Evolutionary conservation across 345 rosid species (phyloP).

Genomic region (Melastoma malabathricum): DNA sequence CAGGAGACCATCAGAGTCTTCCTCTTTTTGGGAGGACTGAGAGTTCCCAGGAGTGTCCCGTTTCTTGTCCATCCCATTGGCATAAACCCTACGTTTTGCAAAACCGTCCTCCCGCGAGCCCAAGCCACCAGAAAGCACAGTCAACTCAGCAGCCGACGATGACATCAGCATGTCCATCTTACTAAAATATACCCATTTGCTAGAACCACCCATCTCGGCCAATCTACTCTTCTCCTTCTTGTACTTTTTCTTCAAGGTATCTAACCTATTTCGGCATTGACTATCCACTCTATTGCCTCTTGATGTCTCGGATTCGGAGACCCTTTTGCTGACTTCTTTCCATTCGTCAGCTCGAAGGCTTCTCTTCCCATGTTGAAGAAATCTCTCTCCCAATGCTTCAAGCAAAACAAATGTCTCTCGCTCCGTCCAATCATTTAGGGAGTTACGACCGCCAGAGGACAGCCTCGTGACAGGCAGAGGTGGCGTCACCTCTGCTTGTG

Average conservation of each 20-base stretch:
- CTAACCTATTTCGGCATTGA: conserved; percentile 78
- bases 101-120: conserved; percentile 84
- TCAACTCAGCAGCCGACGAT: conserved; percentile 46
- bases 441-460: conserved; percentile 47
- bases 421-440: conserved; percentile 78
- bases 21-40: conserved; percentile 36
- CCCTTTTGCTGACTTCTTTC: conserved; percentile 95
- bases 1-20: conserved; percentile 63
- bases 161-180: conserved; percentile 75
- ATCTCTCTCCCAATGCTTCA: conserved; percentile 89
- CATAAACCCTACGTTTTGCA: conserved; percentile 47
- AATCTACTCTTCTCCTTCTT: conserved; percentile 64
- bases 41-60: conserved; percentile 85
- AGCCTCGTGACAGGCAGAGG: conserved; percentile 20
- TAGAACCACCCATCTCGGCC: conserved; percentile 28
- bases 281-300: conserved; percentile 67
- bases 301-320: conserved; percentile 60
- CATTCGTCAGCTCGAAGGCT: conserved; percentile 90
- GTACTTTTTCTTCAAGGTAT: conserved; percentile 86
- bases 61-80: conserved; percentile 77
- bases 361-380: conserved; percentile 73
- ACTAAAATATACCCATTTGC: conserved; percentile 78
- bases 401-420: conserved; percentile 68
- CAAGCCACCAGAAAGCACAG: conserved; percentile 77
- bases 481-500: conserved; percentile 4